Base-by-base conservation (phyloP, 352 stramenopile genomes). In the Pythium plurisporium region DNA sequence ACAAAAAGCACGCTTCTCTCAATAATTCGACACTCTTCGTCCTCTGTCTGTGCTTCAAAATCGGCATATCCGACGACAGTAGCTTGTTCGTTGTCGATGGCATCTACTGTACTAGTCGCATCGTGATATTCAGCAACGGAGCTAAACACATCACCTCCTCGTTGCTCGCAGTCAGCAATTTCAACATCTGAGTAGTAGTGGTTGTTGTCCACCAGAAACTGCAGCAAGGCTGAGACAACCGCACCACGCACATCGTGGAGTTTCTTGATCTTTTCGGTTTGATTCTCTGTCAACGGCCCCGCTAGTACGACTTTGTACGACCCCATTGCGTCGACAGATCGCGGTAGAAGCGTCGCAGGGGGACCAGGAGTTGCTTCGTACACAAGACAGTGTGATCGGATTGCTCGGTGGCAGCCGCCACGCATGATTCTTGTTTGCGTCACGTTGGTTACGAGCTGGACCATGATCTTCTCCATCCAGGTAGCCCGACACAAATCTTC, bases 351-450 rank as follows among this genome's bases (percentile, higher is more conserved):
- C 5, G 56, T 63, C 0, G 64, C 59, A 17, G 59, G 34, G 5
- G 59, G 50, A 3, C 59, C 54, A 1, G 64, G 58, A 5, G 65
- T 72, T 11, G 65, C 50, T 20, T 72, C 65, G 44, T 66, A 66
- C 1, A 47, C 5, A n/a, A 47, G 27, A 8, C 55, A 65, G 25
- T 72, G 64, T 4, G 64, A 72, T 0, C 55, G 58, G 19, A 72
- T 72, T 1, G 54, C 11, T 5, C 59, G 53, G 27, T 72, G 64
- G 2, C 15, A 22, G 5, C 64, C 59, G 2, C 64, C 64, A 15
- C 59, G 30, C 59, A 72, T 67, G 2, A 65, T 38, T 4, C 64
- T 29, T 0, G 58, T 68, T 9, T 67, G 41, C 8, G 59, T 54
- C 3, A 72, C 53, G 5, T 65, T 59, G 20, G 59, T 59, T 0